These are phyloP conservation scores for Elaeis oleifera DNA, from an alignment of 202 grass and related monocot species.

Conservation along the genomic window DNA sequence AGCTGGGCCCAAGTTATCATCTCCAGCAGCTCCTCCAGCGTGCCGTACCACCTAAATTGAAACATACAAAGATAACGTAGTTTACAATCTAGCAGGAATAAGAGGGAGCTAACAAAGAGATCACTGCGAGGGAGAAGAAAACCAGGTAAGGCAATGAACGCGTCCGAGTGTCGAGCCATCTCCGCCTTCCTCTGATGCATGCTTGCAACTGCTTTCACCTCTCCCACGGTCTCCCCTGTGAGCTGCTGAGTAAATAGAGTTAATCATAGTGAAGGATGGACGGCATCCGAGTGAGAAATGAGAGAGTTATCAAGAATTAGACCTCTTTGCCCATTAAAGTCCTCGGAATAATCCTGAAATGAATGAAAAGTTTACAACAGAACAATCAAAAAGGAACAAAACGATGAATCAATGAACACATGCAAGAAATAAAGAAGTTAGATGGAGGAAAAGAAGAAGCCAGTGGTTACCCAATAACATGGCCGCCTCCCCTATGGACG, in stretches of 20 bases:
- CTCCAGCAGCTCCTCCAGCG: slow-evolving; percentile 88
- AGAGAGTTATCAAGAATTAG: not conserved
- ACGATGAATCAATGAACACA: not conserved
- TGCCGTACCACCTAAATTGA: slow-evolving; percentile 62
- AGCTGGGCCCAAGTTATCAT: slow-evolving; percentile 95
- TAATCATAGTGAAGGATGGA: not conserved
- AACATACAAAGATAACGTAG: no score
- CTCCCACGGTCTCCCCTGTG: slow-evolving; percentile 76
- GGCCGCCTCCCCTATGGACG: slow-evolving; percentile 81
- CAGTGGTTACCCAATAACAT: slow-evolving; percentile 56
- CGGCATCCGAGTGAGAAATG: not conserved
- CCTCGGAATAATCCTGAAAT: slow-evolving; percentile 57
- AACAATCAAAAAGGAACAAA: not conserved
- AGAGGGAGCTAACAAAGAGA: not conserved
- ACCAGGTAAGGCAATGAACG: slow-evolving; percentile 92
- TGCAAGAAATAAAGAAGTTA: not conserved
- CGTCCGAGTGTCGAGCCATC: slow-evolving; percentile 75
- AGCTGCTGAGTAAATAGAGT: slow-evolving; percentile 23
- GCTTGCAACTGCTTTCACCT: slow-evolving; percentile 60
- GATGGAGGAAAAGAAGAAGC: not conserved
- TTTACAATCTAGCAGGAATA: no score
- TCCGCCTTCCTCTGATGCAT: slow-evolving; percentile 99
- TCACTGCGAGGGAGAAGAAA: not conserved
- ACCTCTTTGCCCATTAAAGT: slow-evolving; percentile 83
- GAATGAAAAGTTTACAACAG: no score